Base-by-base conservation (phyloP, 192 early-diverging fungal species). In the Tieghemiomyces parasiticus region DNA sequence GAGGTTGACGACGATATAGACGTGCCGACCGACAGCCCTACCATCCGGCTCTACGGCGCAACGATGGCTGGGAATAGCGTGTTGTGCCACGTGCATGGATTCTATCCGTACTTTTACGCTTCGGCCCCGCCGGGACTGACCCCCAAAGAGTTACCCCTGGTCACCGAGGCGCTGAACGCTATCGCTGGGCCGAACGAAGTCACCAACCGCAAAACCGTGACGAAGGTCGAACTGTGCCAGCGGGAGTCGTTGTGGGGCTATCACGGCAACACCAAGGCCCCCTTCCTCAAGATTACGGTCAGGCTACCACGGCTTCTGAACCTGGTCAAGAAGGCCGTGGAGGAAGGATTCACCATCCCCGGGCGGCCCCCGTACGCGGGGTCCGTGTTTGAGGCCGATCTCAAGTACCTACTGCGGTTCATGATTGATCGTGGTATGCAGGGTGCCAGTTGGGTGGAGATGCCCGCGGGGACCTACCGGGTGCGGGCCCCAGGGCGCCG, bases 81-180 rank as follows among this genome's bases (percentile, higher is more conserved):
- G 29, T 65, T 86, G 0, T 95, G 92, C 66, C 86, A 91, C 77
- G 91, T 95, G 0, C 80, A 83, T 16, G 90, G 86, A 2, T 97
- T 95, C 61, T 74, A 80, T 32, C 91, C 91, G 30, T 99, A 99
- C 68, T 90, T 96, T 71, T 99, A 95, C 71, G 81, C 93, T 26
- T 83, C 89, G 3, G 91, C 92, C 12, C 95, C 95, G 32, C n/a
- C 66, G 3, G 83, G 85, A 20, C 90, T 93, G 60, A 69, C 74
- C 24, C 67, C 77, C 22, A 70, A 74, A 12, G 67, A 90, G 61
- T 64, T 91, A 25, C 68, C 74, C 25, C 31, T 46, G 59, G 60
- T 71, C 19, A 31, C 72, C 32, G 58, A 65, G 2, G 64, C 68
- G 63, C 65, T 74, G 44, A 74, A 74, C 42, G 61, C 46, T 25